Evolutionary conservation across 768 basidiomycete genomes (phyloP).

Genomic region (Pilatotrama ljubarskyi): DNA sequence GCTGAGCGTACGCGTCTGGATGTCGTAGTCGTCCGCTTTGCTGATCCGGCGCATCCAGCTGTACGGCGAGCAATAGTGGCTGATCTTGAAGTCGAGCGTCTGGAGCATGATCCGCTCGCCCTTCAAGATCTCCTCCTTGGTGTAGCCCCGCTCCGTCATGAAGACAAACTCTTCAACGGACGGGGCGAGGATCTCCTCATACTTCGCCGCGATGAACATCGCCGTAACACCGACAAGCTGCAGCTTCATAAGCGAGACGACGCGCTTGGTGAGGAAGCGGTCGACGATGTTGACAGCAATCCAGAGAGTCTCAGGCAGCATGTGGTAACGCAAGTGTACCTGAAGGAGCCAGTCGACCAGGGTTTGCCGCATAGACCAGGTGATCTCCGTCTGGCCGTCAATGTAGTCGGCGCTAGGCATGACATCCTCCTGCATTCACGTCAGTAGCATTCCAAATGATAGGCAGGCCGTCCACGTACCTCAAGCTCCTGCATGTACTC

Average conservation of each 20-base stretch:
- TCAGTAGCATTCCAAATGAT: slow-evolving; percentile 22
- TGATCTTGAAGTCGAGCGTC: slow-evolving; percentile 92
- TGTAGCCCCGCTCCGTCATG: slow-evolving; percentile 96
- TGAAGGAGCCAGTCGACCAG: slow-evolving; percentile 98
- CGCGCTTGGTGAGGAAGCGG: slow-evolving; percentile 68
- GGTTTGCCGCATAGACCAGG: slow-evolving; percentile 93
- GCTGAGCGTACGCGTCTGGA: slow-evolving; percentile 94
- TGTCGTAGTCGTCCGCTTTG: slow-evolving; percentile 98
- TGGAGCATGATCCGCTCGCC: slow-evolving; percentile 96
- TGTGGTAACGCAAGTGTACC: slow-evolving; percentile 97
- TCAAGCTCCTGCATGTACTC: slow-evolving; percentile 93
- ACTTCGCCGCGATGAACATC: slow-evolving; percentile 99
- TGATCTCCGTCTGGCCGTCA: slow-evolving; percentile 89
- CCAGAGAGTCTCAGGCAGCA: slow-evolving; percentile 99
- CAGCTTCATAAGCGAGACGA: slow-evolving; percentile 78
- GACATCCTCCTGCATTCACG: slow-evolving; percentile 58
- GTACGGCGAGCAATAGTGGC: slow-evolving; percentile 98
- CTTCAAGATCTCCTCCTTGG: slow-evolving; percentile 94
- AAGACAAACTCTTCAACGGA: slow-evolving; percentile 97
- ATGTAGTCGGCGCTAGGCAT: slow-evolving; percentile 96
- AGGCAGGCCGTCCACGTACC: slow-evolving; percentile 45
- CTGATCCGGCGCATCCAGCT: slow-evolving; percentile 99
- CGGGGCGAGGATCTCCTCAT: slow-evolving; percentile 98
- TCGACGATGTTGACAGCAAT: slow-evolving; percentile 96
- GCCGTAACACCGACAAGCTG: slow-evolving; percentile 98